Evolutionary conservation across 768 basidiomycete genomes (phyloP).

Genomic region (Trametes cinnabarina): DNA sequence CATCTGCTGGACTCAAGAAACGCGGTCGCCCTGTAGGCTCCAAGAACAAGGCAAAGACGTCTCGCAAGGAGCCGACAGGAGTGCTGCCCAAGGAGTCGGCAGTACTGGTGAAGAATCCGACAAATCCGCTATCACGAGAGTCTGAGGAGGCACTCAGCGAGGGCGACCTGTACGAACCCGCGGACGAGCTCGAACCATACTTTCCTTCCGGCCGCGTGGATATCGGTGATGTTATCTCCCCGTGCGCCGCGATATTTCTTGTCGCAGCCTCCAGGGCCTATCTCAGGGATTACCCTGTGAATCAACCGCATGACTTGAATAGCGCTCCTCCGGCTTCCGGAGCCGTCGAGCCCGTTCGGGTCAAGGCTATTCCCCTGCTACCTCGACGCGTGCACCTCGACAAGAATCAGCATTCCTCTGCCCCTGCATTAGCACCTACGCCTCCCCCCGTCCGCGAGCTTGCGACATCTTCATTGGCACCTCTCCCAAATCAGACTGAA

Average conservation of each 20-base stretch:
- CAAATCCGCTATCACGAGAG: no score
- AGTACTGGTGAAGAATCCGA: no score
- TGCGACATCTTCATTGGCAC: no score
- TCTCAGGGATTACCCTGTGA: neutral
- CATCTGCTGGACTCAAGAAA: no score
- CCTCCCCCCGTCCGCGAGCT: no score
- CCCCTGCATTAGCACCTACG: no score
- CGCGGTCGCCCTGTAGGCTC: slow-evolving; percentile 4
- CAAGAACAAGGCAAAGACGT: neutral
- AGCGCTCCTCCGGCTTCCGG: neutral
- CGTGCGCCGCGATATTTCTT: neutral
- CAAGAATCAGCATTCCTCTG: no score
- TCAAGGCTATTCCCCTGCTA: neutral
- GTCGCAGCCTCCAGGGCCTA: neutral
- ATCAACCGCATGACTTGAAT: neutral
- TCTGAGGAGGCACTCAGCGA: neutral
- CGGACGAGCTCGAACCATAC: slow-evolving; percentile 2
- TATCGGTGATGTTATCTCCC: neutral
- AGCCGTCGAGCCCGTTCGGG: neutral
- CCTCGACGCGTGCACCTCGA: neutral
- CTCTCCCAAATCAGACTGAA: no score
- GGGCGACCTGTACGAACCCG: neutral
- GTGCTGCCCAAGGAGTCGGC: neutral
- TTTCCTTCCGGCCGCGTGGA: neutral
- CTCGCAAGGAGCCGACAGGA: neutral